Conservation (phyloP, 2,329 filamentous ascomycete genomes). For the Didymella exigua region DNA sequence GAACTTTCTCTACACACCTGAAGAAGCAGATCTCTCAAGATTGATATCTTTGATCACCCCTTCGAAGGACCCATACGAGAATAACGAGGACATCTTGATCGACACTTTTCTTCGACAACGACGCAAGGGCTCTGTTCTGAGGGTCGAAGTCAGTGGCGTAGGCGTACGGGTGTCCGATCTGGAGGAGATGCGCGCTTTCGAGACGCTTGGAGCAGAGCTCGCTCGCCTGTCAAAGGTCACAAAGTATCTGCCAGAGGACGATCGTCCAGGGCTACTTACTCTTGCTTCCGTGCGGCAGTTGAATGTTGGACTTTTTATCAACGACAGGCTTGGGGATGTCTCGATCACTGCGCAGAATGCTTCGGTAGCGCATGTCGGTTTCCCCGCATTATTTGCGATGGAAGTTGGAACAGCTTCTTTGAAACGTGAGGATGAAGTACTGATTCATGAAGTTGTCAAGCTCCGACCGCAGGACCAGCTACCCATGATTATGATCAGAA, state of each 20-base stretch:
- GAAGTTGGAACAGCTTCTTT: slow-evolving; percentile 69
- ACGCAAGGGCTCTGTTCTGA: slow-evolving; percentile 81
- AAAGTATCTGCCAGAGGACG: slow-evolving; percentile 95
- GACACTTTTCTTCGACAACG: slow-evolving; percentile 88
- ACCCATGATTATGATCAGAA: slow-evolving; percentile 81
- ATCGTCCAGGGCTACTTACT: slow-evolving; percentile 84
- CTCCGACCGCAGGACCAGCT: slow-evolving; percentile 49
- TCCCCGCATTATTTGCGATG: slow-evolving; percentile 83
- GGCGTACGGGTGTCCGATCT: slow-evolving; percentile 68
- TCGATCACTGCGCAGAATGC: slow-evolving; percentile 35
- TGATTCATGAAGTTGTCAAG: slow-evolving; percentile 68
- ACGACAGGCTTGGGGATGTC: slow-evolving; percentile 70
- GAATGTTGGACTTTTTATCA: slow-evolving; percentile 66
- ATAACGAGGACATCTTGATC: slow-evolving; percentile 91
- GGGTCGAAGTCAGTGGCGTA: slow-evolving; percentile 69
- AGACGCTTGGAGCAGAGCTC: slow-evolving; percentile 76
- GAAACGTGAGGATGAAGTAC: slow-evolving; percentile 71
- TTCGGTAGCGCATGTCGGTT: slow-evolving; percentile 67
- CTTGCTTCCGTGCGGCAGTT: slow-evolving; percentile 70
- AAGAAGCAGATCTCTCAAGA: slow-evolving; percentile 79
- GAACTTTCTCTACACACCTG: slow-evolving; percentile 73
- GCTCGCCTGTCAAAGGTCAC: slow-evolving; percentile 82
- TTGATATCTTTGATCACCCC: slow-evolving; percentile 87
- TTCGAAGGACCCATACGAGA: slow-evolving; percentile 86
- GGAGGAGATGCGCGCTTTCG: slow-evolving; percentile 69